Base-by-base conservation (phyloP, 768 basidiomycete species). In the Suillus lakei region DNA sequence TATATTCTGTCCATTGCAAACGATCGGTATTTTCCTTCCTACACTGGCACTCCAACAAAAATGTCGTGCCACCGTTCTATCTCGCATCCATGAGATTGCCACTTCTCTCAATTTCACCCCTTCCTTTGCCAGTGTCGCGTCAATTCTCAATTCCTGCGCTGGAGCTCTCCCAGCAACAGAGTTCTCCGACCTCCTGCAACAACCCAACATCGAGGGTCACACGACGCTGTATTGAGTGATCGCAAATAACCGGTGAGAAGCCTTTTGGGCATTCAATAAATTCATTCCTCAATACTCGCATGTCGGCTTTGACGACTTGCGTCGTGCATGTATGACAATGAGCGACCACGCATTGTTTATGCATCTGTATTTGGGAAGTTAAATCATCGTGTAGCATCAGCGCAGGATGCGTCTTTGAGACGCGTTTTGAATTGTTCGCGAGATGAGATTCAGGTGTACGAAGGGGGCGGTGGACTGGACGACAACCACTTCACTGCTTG, bases 91-190 rank as follows among this genome's bases (percentile, higher is more conserved):
- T 18, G 88, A 87, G 68, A 75, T 86, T n/a, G 82, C 86, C 23
- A 16, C 30, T 8, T 2, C 38, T 36, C 39, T 10, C 23, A 3
- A 46, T 50, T 51, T 38, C n/a, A 18, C 5, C 21, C 80, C 81
- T 2, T 71, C 79, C 10, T 66, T 73, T 3, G 7, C 32, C 32
- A 32, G 7, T 32, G 16, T 41, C 1, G n/a, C 34, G 1, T 13
- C 4, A 9, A 84, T 90, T 21, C 80, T 90, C 12, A 80, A 82
- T 46, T 85, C 84, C 74, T 91, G 90, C 69, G 81, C 83, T 3
- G 86, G 86, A 12, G 87, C 86, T 0, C 90, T 89, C 70, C 66
- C 71, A 4, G 70, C 80, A 0, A 79, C 86, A 50, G 81, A 81
- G 3, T 58, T 63, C 44, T 38, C 62, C 13, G 10, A 36, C 3